Evolutionary conservation across 2,329 filamentous ascomycete species (phyloP), one percentile per base, ranked within the genome.

Genomic region (Tympanopsis confertula): DNA sequence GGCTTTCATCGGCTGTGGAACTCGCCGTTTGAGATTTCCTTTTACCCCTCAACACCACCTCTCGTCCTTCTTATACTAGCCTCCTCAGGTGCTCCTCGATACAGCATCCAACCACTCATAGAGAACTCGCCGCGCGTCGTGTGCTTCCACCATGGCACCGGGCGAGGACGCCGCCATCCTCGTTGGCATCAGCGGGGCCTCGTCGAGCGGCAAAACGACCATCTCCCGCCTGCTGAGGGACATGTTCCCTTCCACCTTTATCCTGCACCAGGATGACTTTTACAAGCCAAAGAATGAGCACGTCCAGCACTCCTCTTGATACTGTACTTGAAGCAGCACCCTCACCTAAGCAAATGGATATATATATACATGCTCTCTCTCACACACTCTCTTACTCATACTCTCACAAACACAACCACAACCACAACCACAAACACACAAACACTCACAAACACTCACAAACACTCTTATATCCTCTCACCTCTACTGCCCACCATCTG

Each of bases 221-320:
- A 73, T 98, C 13, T 84, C 87, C 15, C 76, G 89, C 2, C 69
- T 95, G 12, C 68, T 98, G 14, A 78, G 86, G 41, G 78, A 85
- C 53, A 79, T 94, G 46, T 87, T 95, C 50, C 79, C 79, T 5
- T 66, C 70, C 46, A 70, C 78, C 13, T 89, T 87, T 52, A 84
- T 96, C 51, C 70, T 98, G 17, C 91, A 98, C 56, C 78, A 94
- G 56, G 91, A 98, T 63, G 91, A 98, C 59, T 98, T 96, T 56
- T 98, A 94, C 63, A 78, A 77, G 45, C 68, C 83, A 1, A 89
- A 96, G 54, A 61, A 71, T 20, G 71, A 86, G 71, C 85, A 50
- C 52, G 69, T 59, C 7, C 12, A 30, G 7, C 15, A 38, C 22
- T 30, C 19, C 13, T n/a, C 3, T 19, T 15, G 7, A 10, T 18